Percentiles rank a stretch among this genome's conserved stretches.
These are phyloP conservation scores for Telfairia occidentalis DNA, from an alignment of 331 rosid species.

Conservation along the genomic window DNA sequence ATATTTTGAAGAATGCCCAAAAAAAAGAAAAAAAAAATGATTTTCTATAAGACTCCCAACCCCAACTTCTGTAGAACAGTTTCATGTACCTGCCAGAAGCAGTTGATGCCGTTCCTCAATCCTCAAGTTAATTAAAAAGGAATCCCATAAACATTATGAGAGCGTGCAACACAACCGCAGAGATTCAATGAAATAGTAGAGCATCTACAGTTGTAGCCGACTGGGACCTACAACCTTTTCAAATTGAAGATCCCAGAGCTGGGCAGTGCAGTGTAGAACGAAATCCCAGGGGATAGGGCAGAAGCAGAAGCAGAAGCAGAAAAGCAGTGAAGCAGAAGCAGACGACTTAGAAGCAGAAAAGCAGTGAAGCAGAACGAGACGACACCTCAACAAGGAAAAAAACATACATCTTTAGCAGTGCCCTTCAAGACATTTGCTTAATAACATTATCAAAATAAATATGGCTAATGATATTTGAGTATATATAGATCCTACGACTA, in stretches of 20 bases:
- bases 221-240: constrained; percentile 55
- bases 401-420: constrained; percentile 47
- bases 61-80: constrained; percentile 49
- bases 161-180: constrained; percentile 36
- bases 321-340: constrained; percentile 62
- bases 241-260: constrained; percentile 53
- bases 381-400: constrained; percentile 48
- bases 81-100: constrained; percentile 52
- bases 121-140: constrained; percentile 27
- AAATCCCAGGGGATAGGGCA: constrained; percentile 45
- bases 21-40: neutral
- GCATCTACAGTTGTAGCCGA: constrained; percentile 42
- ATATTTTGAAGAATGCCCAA: neutral
- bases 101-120: constrained; percentile 38
- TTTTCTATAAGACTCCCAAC: neutral
- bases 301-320: constrained; percentile 62
- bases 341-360: constrained; percentile 46
- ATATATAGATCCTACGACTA: constrained; percentile 34
- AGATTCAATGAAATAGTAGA: constrained; percentile 50
- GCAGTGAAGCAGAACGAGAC: constrained; percentile 66
- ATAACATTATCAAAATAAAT: constrained; percentile 25
- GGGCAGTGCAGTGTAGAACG: constrained; percentile 45
- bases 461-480: neutral
- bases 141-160: constrained; percentile 35
- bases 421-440: constrained; percentile 28